phyloP scores from a whole-genome alignment of 257 asterid species.

The Marsdenia floribunda region DNA sequence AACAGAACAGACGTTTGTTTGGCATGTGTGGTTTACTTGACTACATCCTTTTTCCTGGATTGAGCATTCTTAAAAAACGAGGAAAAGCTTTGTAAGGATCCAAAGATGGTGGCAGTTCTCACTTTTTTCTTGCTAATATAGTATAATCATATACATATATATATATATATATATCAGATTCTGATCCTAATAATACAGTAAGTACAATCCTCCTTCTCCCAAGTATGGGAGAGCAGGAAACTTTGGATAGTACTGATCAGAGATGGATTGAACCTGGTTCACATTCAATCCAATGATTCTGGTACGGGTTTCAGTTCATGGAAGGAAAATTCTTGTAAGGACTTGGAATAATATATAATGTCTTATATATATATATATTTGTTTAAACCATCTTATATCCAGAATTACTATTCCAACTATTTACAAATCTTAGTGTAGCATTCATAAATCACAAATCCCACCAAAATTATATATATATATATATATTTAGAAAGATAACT shows the following conservation, averaged over 20 bases:
- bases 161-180: not conserved
- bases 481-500: too few species aligned
- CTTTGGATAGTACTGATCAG: not conserved
- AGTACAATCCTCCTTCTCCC: not conserved
- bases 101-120: not conserved
- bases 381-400: too few species aligned
- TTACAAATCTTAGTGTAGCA: too few species aligned
- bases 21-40: not conserved
- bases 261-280: not conserved
- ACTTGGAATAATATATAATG: too few species aligned
- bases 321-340: not conserved
- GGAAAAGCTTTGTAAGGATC: not conserved
- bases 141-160: too few species aligned
- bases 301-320: not conserved
- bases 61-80: not conserved
- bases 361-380: too few species aligned
- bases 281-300: not conserved
- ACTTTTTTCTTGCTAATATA: not conserved
- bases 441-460: too few species aligned
- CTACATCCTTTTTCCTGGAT: not conserved
- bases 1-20: too few species aligned
- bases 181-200: not conserved
- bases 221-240: not conserved
- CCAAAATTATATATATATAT: too few species aligned
- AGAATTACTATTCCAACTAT: too few species aligned